Base-by-base conservation (phyloP, 1,284 basidiomycete species). In the Porphyrellus sp. region DNA sequence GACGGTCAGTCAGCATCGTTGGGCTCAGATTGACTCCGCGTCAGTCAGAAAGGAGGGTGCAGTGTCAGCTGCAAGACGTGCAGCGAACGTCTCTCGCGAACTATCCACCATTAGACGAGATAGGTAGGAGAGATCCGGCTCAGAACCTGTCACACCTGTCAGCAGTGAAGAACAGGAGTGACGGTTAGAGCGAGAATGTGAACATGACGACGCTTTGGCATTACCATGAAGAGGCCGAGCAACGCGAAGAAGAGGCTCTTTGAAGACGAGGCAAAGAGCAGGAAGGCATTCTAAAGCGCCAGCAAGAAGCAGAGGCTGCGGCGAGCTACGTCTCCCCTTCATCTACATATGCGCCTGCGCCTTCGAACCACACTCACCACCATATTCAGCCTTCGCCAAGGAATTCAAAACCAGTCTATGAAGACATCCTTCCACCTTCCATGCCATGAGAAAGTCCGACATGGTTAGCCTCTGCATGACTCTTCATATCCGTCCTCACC, bases 381-480 rank as follows among this genome's bases (percentile, higher is more conserved):
- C 56, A 60, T 34, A 25, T 21, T 40, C 62, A 67, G 18, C 54
- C 63, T 53, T 60, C 67, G 24, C 56, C 56, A 46, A 59, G 60
- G 52, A 51, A 58, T 18, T 62, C 60, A 51, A 50, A 63, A 48
- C 57, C 61, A 13, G 12, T 50, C 46, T 59, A 62, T 61, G 58
- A 65, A 57, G 54, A 63, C 25, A 51, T 40, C 8, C 63, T 64
- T 21, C 63, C 69, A n/a, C 55, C 64, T 13, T 59, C 67, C 20
- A 71, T 78, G 71, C 76, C 77, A 34, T 58, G 77, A 39, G 74
- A 79, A 65, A 76, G 70, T 52, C 75, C 76, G 46, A 70, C 67
- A 40, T 68, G 71, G 69, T 74, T 63, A 58, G 74, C 65, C 63
- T 58, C 61, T 11, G 56, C 62, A 54, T 27, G 41, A 59, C 42